Evolutionary conservation across 148 eudicot genomes (phyloP).

Genomic region (Pharnaceum exiguum): DNA sequence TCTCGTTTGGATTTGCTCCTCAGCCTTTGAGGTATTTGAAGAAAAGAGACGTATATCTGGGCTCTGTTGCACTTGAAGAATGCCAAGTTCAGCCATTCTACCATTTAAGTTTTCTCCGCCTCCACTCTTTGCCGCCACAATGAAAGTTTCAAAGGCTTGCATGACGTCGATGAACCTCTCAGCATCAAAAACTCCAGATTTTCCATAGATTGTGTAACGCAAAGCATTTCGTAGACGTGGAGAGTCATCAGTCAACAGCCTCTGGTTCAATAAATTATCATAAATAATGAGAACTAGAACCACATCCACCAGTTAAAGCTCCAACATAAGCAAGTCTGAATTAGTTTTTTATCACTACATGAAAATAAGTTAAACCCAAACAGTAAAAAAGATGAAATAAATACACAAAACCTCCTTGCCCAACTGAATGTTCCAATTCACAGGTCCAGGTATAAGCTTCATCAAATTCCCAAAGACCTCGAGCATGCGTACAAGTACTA

Average conservation of each 20-base stretch:
- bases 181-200: conserved; percentile 93
- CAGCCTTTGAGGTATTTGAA: conserved; percentile 32
- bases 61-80: conserved; percentile 52
- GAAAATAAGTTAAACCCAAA: too few relatives aligned
- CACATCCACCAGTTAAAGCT: not conserved
- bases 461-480: too few relatives aligned
- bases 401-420: too few relatives aligned
- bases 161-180: conserved; percentile 97
- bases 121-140: conserved; percentile 94
- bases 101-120: conserved; percentile 86
- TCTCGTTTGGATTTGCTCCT: conserved; percentile 74
- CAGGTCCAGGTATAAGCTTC: too few relatives aligned
- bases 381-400: too few relatives aligned
- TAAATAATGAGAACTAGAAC: not conserved
- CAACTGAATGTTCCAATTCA: too few relatives aligned
- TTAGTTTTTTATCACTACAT: too few relatives aligned
- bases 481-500: too few relatives aligned
- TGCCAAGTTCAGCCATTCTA: conserved; percentile 91
- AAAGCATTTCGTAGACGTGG: conserved; percentile 89
- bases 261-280: conserved; percentile 30
- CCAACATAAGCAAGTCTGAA: not conserved
- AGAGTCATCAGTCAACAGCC: conserved; percentile 95
- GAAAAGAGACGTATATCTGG: conserved; percentile 30
- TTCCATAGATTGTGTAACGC: conserved; percentile 93
- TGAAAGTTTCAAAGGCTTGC: conserved; percentile 97